Conservation (phyloP, 2,329 filamentous ascomycete species). For the Penicillium sp. region DNA sequence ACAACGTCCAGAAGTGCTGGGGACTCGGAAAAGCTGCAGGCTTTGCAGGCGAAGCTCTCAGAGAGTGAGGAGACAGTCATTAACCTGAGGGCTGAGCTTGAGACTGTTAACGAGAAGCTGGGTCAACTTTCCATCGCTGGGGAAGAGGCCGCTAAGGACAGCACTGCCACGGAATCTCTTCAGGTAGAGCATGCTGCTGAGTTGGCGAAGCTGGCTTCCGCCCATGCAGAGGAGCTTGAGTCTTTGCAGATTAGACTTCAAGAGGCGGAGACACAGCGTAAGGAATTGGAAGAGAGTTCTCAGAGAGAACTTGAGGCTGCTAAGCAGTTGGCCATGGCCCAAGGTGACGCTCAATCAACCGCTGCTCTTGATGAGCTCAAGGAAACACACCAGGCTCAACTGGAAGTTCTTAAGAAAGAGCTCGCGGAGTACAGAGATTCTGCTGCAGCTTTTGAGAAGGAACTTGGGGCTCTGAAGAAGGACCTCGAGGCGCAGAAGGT, state of each 20-base stretch:
- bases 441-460: slow-evolving; percentile 28
- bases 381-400: slow-evolving; percentile 34
- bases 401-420: slow-evolving; percentile 38
- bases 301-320: slow-evolving; percentile 41
- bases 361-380: slow-evolving; percentile 41
- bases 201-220: slow-evolving; percentile 32
- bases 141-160: slow-evolving; percentile 24
- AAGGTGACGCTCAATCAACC: slow-evolving; percentile 38
- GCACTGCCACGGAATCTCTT: slow-evolving; percentile 25
- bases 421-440: slow-evolving; percentile 35
- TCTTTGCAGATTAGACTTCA: slow-evolving; percentile 34
- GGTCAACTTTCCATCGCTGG: slow-evolving; percentile 30
- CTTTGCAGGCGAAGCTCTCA: slow-evolving; percentile 37
- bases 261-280: slow-evolving; percentile 38
- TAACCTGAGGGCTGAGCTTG: slow-evolving; percentile 35
- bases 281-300: slow-evolving; percentile 39
- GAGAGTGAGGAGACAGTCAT: slow-evolving; percentile 39
- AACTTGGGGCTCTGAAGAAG: slow-evolving; percentile 31
- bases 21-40: slow-evolving; percentile 35
- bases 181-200: slow-evolving; percentile 35
- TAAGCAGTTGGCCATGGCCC: slow-evolving; percentile 34
- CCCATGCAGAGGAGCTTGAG: slow-evolving; percentile 36
- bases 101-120: slow-evolving; percentile 38
- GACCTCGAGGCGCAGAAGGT: slow-evolving; percentile 34
- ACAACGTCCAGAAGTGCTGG: slow-evolving; percentile 29